phyloP scores from a whole-genome alignment of 2,329 filamentous ascomycete species.

The Fusarium mexicanum region DNA sequence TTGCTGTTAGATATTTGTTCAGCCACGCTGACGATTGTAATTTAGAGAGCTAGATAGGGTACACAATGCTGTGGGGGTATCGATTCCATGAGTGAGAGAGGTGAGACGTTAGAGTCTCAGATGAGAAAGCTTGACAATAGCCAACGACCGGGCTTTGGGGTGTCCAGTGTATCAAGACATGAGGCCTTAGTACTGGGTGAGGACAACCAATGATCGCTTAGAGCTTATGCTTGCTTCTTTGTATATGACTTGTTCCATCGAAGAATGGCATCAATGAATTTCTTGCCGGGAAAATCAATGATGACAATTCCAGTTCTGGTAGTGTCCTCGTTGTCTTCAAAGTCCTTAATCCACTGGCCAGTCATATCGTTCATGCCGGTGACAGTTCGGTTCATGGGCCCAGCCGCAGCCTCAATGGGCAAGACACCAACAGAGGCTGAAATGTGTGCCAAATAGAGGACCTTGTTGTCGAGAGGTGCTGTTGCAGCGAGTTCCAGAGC shows the following conservation, averaged over 20 bases:
- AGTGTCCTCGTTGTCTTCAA: constrained; percentile 37
- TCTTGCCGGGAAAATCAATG: constrained; percentile 58
- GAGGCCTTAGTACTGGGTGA: background rate
- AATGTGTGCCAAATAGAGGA: constrained; percentile 57
- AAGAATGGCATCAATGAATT: constrained; percentile 55
- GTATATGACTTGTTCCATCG: constrained; percentile 50
- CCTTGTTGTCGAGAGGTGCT: constrained; percentile 46
- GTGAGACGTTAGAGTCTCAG: constrained; percentile 2
- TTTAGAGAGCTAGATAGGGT: constrained; percentile 9
- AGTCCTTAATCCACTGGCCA: constrained; percentile 54
- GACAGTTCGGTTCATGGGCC: constrained; percentile 53
- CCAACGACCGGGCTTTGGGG: background rate
- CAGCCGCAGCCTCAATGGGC: constrained; percentile 61
- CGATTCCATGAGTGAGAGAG: constrained; percentile 8
- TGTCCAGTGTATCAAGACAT: background rate
- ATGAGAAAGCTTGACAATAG: constrained; percentile 17
- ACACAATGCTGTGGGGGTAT: constrained; percentile 13
- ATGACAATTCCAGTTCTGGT: constrained; percentile 58
- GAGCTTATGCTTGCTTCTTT: constrained; percentile 22
- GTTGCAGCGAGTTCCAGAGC: constrained; percentile 53
- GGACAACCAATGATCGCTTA: background rate
- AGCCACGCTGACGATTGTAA: constrained; percentile 22
- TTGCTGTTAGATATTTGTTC: constrained; percentile 9
- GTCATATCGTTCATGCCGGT: constrained; percentile 62
- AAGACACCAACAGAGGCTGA: constrained; percentile 59